Evolutionary conservation across 345 rosid genomes (phyloP).

Genomic region (Orychophragmus violaceus): DNA sequence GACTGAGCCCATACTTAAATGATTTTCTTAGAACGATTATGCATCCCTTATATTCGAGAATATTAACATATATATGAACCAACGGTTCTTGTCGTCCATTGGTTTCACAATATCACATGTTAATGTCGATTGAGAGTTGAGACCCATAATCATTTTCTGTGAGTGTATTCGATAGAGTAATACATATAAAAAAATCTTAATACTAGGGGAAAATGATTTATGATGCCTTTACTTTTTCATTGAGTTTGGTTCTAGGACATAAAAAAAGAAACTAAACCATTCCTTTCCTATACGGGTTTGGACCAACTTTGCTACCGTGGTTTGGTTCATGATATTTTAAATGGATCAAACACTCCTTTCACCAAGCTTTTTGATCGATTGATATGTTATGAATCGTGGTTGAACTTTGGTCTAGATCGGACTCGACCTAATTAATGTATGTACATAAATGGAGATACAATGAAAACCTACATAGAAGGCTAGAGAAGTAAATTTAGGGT

Average conservation of each 20-base stretch:
- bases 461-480: constrained; percentile 7
- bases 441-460: constrained; percentile 27
- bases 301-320: neutral
- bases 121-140: neutral
- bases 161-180: neutral
- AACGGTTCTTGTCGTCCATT: constrained; percentile 6
- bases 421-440: constrained; percentile 20
- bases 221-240: neutral
- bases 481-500: constrained; percentile 15
- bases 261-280: neutral
- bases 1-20: neutral
- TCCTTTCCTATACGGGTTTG: neutral
- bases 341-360: neutral
- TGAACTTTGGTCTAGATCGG: constrained; percentile 10
- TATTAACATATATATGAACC: neutral
- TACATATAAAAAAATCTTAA: neutral
- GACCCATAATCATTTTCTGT: neutral
- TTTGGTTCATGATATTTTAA: neutral
- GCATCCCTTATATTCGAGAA: constrained; percentile 1
- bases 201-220: neutral
- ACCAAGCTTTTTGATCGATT: neutral
- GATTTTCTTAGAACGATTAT: neutral
- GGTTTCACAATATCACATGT: neutral
- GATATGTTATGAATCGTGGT: constrained; percentile 10
- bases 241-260: neutral